Percentiles rank a stretch among this genome's conserved stretches.
Evolutionary conservation across 257 asterid genomes (phyloP).

Genomic region (Sherardia arvensis): DNA sequence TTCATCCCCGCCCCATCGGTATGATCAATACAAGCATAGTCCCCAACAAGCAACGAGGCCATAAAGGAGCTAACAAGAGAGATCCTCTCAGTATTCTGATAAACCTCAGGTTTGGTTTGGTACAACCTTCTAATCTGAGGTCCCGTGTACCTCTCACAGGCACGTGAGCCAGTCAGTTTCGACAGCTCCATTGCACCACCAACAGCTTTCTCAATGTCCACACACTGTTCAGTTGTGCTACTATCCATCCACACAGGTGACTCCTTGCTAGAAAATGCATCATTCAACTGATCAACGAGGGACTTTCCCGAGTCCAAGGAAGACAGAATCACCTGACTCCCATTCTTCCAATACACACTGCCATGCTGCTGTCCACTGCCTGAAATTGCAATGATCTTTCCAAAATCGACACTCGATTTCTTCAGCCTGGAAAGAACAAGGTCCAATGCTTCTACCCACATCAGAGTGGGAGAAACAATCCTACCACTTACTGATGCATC

Average conservation of each 20-base stretch:
- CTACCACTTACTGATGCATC: conserved; percentile 55
- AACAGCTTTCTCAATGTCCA: conserved; percentile 63
- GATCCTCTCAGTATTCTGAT: conserved; percentile 63
- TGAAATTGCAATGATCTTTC: conserved; percentile 65
- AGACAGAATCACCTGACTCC: conserved; percentile 39
- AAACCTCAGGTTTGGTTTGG: conserved; percentile 63
- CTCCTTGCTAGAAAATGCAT: conserved; percentile 65
- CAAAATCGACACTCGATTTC: conserved; percentile 51
- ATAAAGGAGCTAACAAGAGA: conserved; percentile 87
- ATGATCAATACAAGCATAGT: conserved; percentile 78
- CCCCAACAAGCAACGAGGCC: conserved; percentile 83
- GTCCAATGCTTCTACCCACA: conserved; percentile 98
- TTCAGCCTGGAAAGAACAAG: conserved; percentile 53
- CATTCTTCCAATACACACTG: conserved; percentile 91
- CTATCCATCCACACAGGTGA: conserved; percentile 98
- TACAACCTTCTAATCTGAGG: conserved; percentile 77
- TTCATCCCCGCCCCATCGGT: conserved; percentile 99
- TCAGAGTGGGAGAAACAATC: conserved; percentile 79
- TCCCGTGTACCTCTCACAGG: conserved; percentile 79
- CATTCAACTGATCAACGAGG: conserved; percentile 50
- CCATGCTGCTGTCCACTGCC: conserved; percentile 99
- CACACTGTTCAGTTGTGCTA: conserved; percentile 78
- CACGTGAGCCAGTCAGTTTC: conserved; percentile 77
- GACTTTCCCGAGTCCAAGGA: conserved; percentile 45
- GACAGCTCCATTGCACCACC: conserved; percentile 89